A percentile compares a stretch with the other conserved stretches of the same genome.
Evolutionary conservation across 2,329 filamentous ascomycete genomes (phyloP).

Genomic region (Neofusicoccum sp.): DNA sequence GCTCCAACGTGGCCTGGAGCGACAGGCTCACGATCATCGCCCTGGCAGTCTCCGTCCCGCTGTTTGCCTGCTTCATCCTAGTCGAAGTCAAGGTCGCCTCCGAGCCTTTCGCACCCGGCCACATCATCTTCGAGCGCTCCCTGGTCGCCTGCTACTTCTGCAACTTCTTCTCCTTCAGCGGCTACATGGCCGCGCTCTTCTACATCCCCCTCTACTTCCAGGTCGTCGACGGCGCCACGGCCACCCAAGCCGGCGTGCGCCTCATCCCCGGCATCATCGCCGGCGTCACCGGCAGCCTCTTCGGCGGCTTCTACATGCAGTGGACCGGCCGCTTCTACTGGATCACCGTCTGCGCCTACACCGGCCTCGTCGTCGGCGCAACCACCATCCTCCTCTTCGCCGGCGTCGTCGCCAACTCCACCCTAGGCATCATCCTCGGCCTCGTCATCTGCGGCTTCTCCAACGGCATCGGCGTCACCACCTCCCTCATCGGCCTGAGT

Average conservation of each 20-base stretch:
- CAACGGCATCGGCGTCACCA: constrained; percentile 64
- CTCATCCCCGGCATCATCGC: constrained; percentile 65
- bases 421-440: constrained; percentile 55
- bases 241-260: constrained; percentile 62
- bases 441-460: constrained; percentile 55
- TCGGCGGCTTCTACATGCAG: constrained; percentile 65
- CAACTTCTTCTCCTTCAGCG: constrained; percentile 70
- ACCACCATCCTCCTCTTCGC: constrained; percentile 57
- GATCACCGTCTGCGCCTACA: constrained; percentile 61
- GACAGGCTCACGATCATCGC: constrained; percentile 57
- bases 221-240: constrained; percentile 63
- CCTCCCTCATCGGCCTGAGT: constrained; percentile 67
- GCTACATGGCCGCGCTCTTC: constrained; percentile 61
- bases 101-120: constrained; percentile 72
- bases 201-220: constrained; percentile 79
- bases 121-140: constrained; percentile 66
- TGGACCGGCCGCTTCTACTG: constrained; percentile 69
- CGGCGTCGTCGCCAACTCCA: constrained; percentile 52
- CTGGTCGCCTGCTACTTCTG: constrained; percentile 67
- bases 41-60: constrained; percentile 54
- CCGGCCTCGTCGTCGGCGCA: constrained; percentile 54
- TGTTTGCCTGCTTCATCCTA: constrained; percentile 66
- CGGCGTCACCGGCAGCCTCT: constrained; percentile 63
- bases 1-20: constrained; percentile 69
- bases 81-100: constrained; percentile 66